Percentiles rank a stretch among this genome's conserved stretches.
phyloP scores from a whole-genome alignment of 139 green algal species.

The Asterochloris sp. region DNA sequence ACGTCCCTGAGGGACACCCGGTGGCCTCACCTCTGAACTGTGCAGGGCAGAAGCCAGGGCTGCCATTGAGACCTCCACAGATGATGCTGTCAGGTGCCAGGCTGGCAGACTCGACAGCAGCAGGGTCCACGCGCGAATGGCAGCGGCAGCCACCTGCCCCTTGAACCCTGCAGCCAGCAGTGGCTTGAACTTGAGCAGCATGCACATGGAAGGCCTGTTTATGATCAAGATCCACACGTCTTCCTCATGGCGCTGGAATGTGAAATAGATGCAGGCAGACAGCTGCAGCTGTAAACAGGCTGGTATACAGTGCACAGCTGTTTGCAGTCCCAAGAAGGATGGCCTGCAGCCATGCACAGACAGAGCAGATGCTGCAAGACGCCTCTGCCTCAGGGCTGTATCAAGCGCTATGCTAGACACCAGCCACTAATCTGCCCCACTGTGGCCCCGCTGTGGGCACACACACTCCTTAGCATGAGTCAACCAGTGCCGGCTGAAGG shows the following conservation, averaged over 20 bases:
- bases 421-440: too few relatives aligned
- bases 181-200: neutral
- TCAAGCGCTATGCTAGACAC: too few relatives aligned
- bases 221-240: neutral
- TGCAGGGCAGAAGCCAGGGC: neutral
- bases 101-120: constrained; percentile 54
- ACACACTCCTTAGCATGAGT: too few relatives aligned
- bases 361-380: neutral
- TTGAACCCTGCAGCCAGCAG: neutral
- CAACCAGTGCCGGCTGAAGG: too few relatives aligned
- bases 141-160: constrained; percentile 22
- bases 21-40: neutral
- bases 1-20: neutral
- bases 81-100: constrained; percentile 10
- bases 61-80: neutral
- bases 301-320: neutral
- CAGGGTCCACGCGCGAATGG: constrained; percentile 61
- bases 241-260: neutral
- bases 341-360: neutral
- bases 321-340: neutral
- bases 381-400: neutral
- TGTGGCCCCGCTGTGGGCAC: too few relatives aligned
- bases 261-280: neutral
- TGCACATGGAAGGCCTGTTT: neutral
- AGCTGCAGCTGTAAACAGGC: constrained; percentile 15